A percentile compares a stretch with the other conserved stretches of the same genome.
Evolutionary conservation across 192 early-diverging fungal species (phyloP).

Genomic region (Coemansia sp.): DNA sequence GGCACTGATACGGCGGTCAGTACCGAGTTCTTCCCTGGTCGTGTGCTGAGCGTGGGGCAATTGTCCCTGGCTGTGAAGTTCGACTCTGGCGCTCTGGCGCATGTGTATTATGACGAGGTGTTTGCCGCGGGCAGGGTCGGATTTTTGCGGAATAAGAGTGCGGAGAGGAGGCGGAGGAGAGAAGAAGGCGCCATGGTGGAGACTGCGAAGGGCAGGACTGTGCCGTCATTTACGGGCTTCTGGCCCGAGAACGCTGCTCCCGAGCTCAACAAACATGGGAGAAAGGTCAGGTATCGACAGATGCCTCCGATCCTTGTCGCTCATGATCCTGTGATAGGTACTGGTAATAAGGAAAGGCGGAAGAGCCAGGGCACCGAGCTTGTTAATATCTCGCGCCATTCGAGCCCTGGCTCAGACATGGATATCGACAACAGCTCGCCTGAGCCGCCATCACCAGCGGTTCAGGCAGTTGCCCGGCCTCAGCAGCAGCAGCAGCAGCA

Average conservation of each 20-base stretch:
- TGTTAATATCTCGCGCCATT: neutral
- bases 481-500: neutral
- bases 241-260: constrained; percentile 41
- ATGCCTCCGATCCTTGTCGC: constrained; percentile 30
- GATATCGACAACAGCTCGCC: constrained; percentile 38
- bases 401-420: constrained; percentile 39
- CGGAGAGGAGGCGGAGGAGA: constrained; percentile 18
- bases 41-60: constrained; percentile 24
- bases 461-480: neutral
- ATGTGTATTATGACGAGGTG: constrained; percentile 56
- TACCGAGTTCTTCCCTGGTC: constrained; percentile 49
- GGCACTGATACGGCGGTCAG: constrained; percentile 44
- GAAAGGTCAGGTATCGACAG: constrained; percentile 38
- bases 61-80: constrained; percentile 36
- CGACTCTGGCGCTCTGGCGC: constrained; percentile 29
- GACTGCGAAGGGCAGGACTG: constrained; percentile 7
- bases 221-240: constrained; percentile 56
- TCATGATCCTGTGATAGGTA: neutral
- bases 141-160: constrained; percentile 44
- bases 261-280: constrained; percentile 32
- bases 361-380: neutral
- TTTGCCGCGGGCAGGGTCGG: constrained; percentile 49
- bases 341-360: neutral
- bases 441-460: neutral
- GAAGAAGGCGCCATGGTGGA: constrained; percentile 27